phyloP scores from a whole-genome alignment of 108 stramenopile species.

The Conticribra weissflogii region DNA sequence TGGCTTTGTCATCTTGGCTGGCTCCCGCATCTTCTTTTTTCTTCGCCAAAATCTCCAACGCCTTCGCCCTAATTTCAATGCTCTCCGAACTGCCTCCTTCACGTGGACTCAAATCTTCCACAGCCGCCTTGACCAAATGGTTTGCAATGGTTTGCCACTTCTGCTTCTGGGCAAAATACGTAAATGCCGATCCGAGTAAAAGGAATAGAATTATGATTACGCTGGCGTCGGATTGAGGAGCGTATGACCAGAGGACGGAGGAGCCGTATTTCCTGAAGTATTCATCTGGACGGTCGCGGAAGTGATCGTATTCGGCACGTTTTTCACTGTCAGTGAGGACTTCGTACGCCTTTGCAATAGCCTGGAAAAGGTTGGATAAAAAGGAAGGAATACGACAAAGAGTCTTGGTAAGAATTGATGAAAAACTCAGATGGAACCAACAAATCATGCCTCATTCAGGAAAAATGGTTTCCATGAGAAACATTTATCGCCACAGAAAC shows the following conservation, averaged over 20 bases:
- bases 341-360: slow-evolving; percentile 85
- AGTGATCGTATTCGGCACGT: slow-evolving; percentile 80
- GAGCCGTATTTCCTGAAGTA: slow-evolving; percentile 83
- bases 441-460: too few relatives aligned
- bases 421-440: too few relatives aligned
- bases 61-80: slow-evolving; percentile 72
- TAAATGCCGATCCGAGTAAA: slow-evolving; percentile 51
- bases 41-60: slow-evolving; percentile 62
- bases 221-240: slow-evolving; percentile 78
- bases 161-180: slow-evolving; percentile 75
- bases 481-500: too few relatives aligned
- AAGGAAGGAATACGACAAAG: neutral
- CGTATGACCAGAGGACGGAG: slow-evolving; percentile 72
- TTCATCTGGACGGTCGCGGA: slow-evolving; percentile 83
- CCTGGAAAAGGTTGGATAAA: slow-evolving; percentile 36
- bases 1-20: slow-evolving; percentile 23
- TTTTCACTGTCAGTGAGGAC: slow-evolving; percentile 66
- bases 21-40: slow-evolving; percentile 26
- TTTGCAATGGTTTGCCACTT: slow-evolving; percentile 79
- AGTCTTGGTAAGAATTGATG: neutral
- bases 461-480: too few relatives aligned
- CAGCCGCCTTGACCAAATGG: slow-evolving; percentile 75
- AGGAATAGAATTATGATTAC: slow-evolving; percentile 70
- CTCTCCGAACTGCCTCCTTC: slow-evolving; percentile 82
- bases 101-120: slow-evolving; percentile 73